Conservation (phyloP, 176 grass and related monocot species). For the Oryza brachyantha region DNA sequence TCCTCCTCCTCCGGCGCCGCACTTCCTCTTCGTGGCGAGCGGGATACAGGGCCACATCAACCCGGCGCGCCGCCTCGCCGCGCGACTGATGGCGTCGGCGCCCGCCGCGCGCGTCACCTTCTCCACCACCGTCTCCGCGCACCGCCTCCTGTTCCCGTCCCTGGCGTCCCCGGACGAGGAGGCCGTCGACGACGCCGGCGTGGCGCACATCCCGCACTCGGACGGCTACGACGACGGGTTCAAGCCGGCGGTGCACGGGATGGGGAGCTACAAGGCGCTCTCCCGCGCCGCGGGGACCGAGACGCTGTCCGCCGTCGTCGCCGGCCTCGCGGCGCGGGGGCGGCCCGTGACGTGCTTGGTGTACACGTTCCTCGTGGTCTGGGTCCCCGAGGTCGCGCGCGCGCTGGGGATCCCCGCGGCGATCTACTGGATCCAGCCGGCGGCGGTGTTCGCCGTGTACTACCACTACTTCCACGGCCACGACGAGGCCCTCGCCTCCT, state of each 20-base stretch:
- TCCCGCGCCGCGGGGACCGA: neutral
- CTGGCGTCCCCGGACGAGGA: neutral
- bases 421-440: constrained; percentile 51
- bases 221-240: constrained; percentile 43
- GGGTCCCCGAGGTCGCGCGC: constrained; percentile 21
- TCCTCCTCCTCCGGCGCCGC: neutral
- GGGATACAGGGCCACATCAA: constrained; percentile 46
- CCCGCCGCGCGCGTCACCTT: constrained; percentile 31
- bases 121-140: constrained; percentile 38
- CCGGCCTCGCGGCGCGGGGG: neutral
- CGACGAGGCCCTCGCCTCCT: constrained; percentile 1
- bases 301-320: neutral
- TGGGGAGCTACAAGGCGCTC: neutral
- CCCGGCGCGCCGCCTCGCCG: constrained; percentile 34
- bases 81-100: neutral
- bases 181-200: constrained; percentile 6
- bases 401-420: constrained; percentile 5
- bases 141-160: constrained; percentile 36
- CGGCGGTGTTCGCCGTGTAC: constrained; percentile 40
- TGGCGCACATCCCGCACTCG: constrained; percentile 34
- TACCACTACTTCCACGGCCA: constrained; percentile 60
- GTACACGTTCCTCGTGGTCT: constrained; percentile 28
- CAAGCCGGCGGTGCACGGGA: neutral
- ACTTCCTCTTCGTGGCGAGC: constrained; percentile 30
- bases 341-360: constrained; percentile 9